Conservation (phyloP, 164 flowering plant genomes). For the Stephania yunnanensis region DNA sequence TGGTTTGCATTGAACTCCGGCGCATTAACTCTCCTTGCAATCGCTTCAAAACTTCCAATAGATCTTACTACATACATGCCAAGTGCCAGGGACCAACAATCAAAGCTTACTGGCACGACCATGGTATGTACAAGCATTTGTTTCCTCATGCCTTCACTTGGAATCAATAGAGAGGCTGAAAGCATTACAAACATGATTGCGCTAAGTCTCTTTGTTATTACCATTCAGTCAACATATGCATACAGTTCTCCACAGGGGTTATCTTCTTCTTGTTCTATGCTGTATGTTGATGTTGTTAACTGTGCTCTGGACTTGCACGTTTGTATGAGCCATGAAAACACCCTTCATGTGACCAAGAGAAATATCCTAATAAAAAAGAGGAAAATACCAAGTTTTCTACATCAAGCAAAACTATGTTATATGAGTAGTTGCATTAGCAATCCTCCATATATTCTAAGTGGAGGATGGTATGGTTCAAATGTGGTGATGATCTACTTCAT, state of each 20-base stretch:
- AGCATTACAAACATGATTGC: too few species aligned
- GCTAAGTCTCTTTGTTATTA: background rate
- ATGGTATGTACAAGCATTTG: conserved; percentile 5
- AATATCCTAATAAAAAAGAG: background rate
- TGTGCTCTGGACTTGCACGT: background rate
- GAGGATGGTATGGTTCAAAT: background rate
- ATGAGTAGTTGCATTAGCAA: background rate
- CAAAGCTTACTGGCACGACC: conserved; percentile 10
- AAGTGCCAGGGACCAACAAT: conserved; percentile 8
- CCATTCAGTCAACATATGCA: background rate
- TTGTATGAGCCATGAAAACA: too few species aligned
- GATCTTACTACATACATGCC: conserved; percentile 13
- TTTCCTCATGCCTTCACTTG: background rate
- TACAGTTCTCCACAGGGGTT: background rate
- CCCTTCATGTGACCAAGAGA: background rate
- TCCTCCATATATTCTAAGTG: too few species aligned
- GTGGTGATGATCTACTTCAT: background rate
- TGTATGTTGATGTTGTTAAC: background rate
- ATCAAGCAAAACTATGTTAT: background rate
- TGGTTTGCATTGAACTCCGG: conserved; percentile 10
- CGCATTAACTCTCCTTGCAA: conserved; percentile 9
- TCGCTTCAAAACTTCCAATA: conserved; percentile 16
- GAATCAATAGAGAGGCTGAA: too few species aligned
- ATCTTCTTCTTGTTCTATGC: background rate
- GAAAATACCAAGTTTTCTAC: background rate